Evolutionary conservation across 306 rosid genomes (phyloP).

Genomic region (Cucurbita pepo): DNA sequence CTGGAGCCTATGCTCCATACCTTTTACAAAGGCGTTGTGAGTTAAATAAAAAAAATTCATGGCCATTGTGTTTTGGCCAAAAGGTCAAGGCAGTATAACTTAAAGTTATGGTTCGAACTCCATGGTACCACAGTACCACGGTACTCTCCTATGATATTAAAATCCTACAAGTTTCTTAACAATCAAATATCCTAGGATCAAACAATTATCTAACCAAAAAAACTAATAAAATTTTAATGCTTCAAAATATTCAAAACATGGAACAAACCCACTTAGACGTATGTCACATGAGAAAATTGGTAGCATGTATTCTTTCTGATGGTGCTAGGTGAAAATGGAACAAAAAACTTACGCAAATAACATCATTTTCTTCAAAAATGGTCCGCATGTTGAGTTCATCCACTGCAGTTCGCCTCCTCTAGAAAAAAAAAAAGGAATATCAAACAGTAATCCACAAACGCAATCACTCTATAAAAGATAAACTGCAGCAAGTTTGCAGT

Average conservation of each 20-base stretch:
- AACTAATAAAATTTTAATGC: background rate
- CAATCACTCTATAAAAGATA: background rate
- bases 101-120: too few relatives aligned
- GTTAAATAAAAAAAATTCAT: background rate
- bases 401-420: slow-evolving; percentile 81
- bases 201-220: background rate
- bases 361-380: slow-evolving; percentile 76
- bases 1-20: background rate
- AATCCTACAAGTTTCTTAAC: background rate
- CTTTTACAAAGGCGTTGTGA: background rate
- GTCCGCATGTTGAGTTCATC: slow-evolving; percentile 93
- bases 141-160: too few relatives aligned
- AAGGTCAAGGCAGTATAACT: background rate
- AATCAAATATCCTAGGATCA: background rate
- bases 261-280: background rate
- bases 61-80: background rate
- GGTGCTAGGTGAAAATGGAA: background rate
- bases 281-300: background rate
- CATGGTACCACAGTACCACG: too few relatives aligned
- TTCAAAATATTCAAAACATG: background rate
- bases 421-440: slow-evolving; percentile 4
- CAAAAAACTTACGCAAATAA: slow-evolving; percentile 57
- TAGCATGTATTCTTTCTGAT: background rate
- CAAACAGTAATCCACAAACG: background rate
- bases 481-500: background rate